A percentile compares a stretch with the other conserved stretches of the same genome.
Evolutionary conservation across 2,329 filamentous ascomycete genomes (phyloP).

Genomic region (Nemania abortiva): DNA sequence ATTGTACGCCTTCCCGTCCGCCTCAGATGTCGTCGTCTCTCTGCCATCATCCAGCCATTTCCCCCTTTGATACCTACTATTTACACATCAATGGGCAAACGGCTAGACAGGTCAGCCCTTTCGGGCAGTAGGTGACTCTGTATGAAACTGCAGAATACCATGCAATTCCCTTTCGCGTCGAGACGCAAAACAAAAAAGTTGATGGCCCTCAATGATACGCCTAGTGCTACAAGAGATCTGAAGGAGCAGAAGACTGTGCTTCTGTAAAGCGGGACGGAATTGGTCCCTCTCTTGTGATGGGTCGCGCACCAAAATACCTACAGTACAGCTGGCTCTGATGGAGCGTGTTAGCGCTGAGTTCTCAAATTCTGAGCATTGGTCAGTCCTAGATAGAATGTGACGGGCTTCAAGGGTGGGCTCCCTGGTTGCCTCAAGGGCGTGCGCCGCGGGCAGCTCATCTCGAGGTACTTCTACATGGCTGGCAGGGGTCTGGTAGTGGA

Average conservation of each 20-base stretch:
- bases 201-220: neutral
- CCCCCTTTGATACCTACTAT: neutral
- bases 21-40: conserved; percentile 15
- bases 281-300: conserved; percentile 15
- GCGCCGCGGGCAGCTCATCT: conserved; percentile 21
- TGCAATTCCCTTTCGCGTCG: too few species aligned
- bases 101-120: neutral
- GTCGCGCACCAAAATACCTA: conserved; percentile 26
- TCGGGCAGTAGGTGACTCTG: too few species aligned
- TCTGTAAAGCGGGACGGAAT: conserved; percentile 12
- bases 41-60: neutral
- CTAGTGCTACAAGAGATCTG: neutral
- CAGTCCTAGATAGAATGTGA: conserved; percentile 29
- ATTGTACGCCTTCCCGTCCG: conserved; percentile 31
- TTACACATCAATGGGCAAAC: neutral
- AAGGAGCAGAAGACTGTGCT: conserved; percentile 5
- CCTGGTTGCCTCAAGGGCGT: conserved; percentile 23
- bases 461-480: conserved; percentile 31
- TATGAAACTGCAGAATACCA: too few species aligned
- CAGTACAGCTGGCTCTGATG: neutral
- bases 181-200: too few species aligned
- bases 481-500: conserved; percentile 6
- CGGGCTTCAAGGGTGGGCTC: conserved; percentile 16
- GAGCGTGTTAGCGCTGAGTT: conserved; percentile 23
- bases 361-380: conserved; percentile 14